Base-by-base conservation (phyloP, 1,284 basidiomycete genomes). In the Ganoderma sinense region DNA sequence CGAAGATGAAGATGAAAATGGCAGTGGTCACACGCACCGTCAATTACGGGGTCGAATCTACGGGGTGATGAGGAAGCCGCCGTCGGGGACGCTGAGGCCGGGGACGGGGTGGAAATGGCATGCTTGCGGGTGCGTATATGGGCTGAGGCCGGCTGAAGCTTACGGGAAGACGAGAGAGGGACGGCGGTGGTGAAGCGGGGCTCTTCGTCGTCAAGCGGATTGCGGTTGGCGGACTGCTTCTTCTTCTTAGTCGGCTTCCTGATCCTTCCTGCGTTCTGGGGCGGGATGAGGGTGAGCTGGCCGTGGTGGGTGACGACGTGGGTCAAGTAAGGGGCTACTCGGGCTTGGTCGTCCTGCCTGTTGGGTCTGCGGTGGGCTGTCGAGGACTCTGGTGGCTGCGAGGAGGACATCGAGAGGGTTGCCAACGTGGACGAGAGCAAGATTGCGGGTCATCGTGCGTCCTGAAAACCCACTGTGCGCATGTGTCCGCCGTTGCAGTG, bases 301-400 rank as follows among this genome's bases (percentile, higher is more conserved):
- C 84, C 87, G 78, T 88, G 86, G 76, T 86, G 88, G 64, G 82
- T 84, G 77, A 86, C 83, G 78, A 83, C 80, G 76, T 88, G 86
- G 65, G 86, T 86, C 72, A 89, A 85, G 82, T 88, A 91, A 70
- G 89, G 89, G 53, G 86, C 83, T 75, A 86, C 84, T 73, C 82
- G 84, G 75, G 82, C 82, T 81, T 86, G 64, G 68, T 75, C 70
- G 69, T 75, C 75, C 39, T 69, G 70, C 29, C 66, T 62, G 51
- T 69, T 65, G 65, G 69, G 62, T n/a, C 66, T 62, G 59, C 65
- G 71, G 39, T 56, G 41, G 62, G 26, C 26, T 5, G 51, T 43
- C 53, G 55, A 53, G 51, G 65, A 39, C 29, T 66, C 33, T 45
- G 69, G 55, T 65, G 69, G 71, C 64, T 64, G 71, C 65, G 72